Percentiles rank a stretch among this genome's conserved stretches.
These are phyloP conservation scores for Cordyceps pruinosa DNA, from an alignment of 2,329 filamentous ascomycete genomes.

Conservation along the genomic window DNA sequence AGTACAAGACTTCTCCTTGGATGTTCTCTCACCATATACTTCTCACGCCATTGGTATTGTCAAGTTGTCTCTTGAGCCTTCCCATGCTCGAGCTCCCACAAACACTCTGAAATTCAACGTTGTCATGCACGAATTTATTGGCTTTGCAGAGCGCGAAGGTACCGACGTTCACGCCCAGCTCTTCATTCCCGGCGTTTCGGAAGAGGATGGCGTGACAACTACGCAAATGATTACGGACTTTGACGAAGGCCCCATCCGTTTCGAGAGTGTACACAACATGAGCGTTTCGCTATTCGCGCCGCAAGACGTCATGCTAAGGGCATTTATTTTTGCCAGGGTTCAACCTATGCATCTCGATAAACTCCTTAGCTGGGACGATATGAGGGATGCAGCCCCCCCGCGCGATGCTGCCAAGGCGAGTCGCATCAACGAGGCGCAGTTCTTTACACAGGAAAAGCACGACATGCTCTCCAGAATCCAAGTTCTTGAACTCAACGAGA, in stretches of 20 bases:
- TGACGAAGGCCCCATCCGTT: slow-evolving; percentile 84
- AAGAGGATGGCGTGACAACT: slow-evolving; percentile 85
- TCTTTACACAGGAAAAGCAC: slow-evolving; percentile 87
- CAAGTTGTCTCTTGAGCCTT: slow-evolving; percentile 85
- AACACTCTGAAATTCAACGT: slow-evolving; percentile 97
- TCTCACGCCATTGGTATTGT: slow-evolving; percentile 86
- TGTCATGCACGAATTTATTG: slow-evolving; percentile 92
- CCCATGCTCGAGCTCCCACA: slow-evolving; percentile 82
- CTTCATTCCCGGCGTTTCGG: slow-evolving; percentile 87
- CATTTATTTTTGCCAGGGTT: slow-evolving; percentile 87
- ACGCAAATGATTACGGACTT: slow-evolving; percentile 93
- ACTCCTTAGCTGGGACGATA: slow-evolving; percentile 96
- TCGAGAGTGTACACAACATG: slow-evolving; percentile 98
- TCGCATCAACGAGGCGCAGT: slow-evolving; percentile 84
- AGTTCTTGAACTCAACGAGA: slow-evolving; percentile 84
- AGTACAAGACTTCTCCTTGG: slow-evolving; percentile 88
- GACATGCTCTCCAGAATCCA: slow-evolving; percentile 85
- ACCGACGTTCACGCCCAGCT: slow-evolving; percentile 93
- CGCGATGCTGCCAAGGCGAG: slow-evolving; percentile 50
- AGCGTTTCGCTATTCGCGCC: slow-evolving; percentile 72
- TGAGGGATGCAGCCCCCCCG: slow-evolving; percentile 69
- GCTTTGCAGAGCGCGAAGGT: slow-evolving; percentile 91
- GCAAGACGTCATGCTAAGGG: slow-evolving; percentile 66
- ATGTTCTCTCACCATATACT: slow-evolving; percentile 88
- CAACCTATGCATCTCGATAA: slow-evolving; percentile 94